Evolutionary conservation across 768 basidiomycete genomes (phyloP), one percentile per base, ranked within the genome.

Genomic region (Trametes sanguinea): DNA sequence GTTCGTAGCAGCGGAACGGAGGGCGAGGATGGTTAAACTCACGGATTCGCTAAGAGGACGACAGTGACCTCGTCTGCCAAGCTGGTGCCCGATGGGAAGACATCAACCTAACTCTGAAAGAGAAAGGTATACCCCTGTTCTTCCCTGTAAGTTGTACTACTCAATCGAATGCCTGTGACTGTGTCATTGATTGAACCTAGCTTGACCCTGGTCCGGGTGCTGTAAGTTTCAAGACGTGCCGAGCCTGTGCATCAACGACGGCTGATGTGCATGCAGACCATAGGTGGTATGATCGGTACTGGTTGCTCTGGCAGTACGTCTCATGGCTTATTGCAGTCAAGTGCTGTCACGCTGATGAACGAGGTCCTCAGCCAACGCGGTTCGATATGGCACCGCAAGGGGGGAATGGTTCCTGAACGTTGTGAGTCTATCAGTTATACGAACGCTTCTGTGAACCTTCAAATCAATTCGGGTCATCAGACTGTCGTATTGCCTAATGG

Each of bases 221-320:
- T 50, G 32, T 53, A 22, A 53, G 52, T 37, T 6, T 6, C 35
- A 6, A 37, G 16, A 45, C 22, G 71, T 71, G 73, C 32, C 73
- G 71, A 45, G 75, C 75, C 13, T 73, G 77, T 32, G 76, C 75
- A 14, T 83, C 86, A 67, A 70, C 82, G 58, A 33, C 4, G 6
- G 8, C 17, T 35, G 30, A 39, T 14, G 46, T 56, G 16, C 6
- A 40, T 87, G 85, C 13, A 92, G 55, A 56, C 55, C 32, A 56
- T 94, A 63, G 92, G 92, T 9, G 92, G 93, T 3, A 95, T 94
- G 92, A 85, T 90, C 52, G 87, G 87, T 16, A 95, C 92, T 1
- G 91, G 92, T 6, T 94, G 92, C 68, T 88, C 85, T 44, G 92
- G 92, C 54, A 94, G 92, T 83, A 75, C 79, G 83, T 22, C 22